Percentiles rank a stretch among this genome's conserved stretches.
These are phyloP conservation scores for Diddensiella transvaalensis DNA, from an alignment of 805 yeast species.

Conservation along the genomic window DNA sequence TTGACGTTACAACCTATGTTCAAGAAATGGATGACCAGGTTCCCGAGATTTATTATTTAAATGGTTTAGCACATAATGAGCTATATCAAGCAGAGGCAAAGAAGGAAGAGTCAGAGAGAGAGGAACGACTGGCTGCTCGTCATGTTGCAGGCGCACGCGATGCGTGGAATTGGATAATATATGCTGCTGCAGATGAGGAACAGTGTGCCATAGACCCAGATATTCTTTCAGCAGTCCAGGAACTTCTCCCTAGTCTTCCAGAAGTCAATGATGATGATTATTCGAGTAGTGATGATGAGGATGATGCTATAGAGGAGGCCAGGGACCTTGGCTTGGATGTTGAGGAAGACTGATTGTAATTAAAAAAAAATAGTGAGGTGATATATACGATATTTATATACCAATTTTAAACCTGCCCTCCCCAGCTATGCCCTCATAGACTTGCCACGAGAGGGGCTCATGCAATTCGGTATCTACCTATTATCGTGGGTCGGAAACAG, in stretches of 20 bases:
- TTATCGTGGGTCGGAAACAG: not conserved
- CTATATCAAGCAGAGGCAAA: slow-evolving; percentile 15
- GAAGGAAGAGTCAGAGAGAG: not conserved
- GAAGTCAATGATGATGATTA: slow-evolving; percentile 41
- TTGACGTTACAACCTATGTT: slow-evolving; percentile 58
- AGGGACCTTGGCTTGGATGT: slow-evolving; percentile 19
- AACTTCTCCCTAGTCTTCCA: slow-evolving; percentile 53
- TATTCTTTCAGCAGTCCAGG: slow-evolving; percentile 49
- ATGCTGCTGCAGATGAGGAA: slow-evolving; percentile 38
- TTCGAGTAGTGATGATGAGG: slow-evolving; percentile 31
- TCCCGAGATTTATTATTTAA: slow-evolving; percentile 76
- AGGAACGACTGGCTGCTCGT: slow-evolving; percentile 36
- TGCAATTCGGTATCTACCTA: too few species aligned
- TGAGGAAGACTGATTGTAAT: slow-evolving; percentile 11
- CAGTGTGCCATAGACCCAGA: slow-evolving; percentile 55
- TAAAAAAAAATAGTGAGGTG: not conserved
- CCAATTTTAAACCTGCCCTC: too few species aligned
- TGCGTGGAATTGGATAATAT: slow-evolving; percentile 39
- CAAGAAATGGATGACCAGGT: slow-evolving; percentile 82
- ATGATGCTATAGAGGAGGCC: too few species aligned
- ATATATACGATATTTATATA: too few species aligned
- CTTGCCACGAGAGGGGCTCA: too few species aligned
- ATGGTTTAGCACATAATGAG: slow-evolving; percentile 62
- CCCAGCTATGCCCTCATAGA: too few species aligned
- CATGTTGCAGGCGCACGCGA: slow-evolving; percentile 40